Evolutionary conservation across 257 asterid genomes (phyloP).

Genomic region (Solanum sparsipilum): DNA sequence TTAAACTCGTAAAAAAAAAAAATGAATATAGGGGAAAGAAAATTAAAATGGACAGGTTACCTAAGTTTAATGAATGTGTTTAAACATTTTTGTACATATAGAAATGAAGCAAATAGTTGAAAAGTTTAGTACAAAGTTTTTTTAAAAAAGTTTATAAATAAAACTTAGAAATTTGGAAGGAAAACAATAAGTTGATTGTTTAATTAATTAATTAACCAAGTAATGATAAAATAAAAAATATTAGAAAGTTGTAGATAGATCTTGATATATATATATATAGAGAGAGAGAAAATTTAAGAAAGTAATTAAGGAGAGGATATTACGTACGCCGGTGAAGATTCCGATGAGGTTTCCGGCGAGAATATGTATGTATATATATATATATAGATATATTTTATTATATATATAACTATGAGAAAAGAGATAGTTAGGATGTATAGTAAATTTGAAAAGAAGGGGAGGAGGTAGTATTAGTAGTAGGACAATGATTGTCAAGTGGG

Average conservation of each 20-base stretch:
- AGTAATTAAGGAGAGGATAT: neutral
- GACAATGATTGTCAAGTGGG: slow-evolving; percentile 27
- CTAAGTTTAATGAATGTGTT: neutral
- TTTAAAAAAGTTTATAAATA: too few relatives aligned
- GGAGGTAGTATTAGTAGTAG: slow-evolving; percentile 9
- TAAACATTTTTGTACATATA: neutral
- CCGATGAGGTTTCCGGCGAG: slow-evolving; percentile 43
- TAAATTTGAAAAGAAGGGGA: neutral
- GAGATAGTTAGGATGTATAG: neutral
- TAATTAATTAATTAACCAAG: neutral
- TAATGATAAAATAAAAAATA: neutral
- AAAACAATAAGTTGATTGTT: neutral
- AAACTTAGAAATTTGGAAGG: too few relatives aligned
- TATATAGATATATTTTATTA: neutral
- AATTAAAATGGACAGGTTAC: neutral
- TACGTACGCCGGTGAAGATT: slow-evolving; percentile 4
- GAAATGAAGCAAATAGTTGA: neutral
- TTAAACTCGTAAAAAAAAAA: neutral
- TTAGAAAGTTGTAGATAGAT: neutral
- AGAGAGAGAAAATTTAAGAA: neutral
- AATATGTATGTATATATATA: neutral
- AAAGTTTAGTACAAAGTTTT: neutral
- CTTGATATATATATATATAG: neutral
- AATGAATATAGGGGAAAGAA: neutral
- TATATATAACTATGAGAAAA: neutral